phyloP scores from a whole-genome alignment of 495 filamentous ascomycete species.

The Tuber borchii region DNA sequence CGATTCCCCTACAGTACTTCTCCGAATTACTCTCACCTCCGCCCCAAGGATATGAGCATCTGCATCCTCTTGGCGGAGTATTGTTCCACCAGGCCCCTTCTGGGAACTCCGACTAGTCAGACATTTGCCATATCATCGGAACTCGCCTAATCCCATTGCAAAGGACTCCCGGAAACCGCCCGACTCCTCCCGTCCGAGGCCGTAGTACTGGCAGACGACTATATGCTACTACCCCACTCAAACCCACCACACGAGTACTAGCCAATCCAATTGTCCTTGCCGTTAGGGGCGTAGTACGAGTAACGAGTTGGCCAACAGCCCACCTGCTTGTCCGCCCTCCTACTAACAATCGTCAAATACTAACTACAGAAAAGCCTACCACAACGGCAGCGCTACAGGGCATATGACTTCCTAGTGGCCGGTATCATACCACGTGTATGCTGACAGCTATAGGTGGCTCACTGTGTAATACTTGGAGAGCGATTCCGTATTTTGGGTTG shows the following conservation, averaged over 20 bases:
- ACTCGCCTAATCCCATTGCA: too few species aligned
- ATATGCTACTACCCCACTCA: not conserved
- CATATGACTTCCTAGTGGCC: not conserved
- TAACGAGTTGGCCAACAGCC: not conserved
- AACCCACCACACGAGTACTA: not conserved
- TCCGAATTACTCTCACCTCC: too few species aligned
- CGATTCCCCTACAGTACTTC: too few species aligned
- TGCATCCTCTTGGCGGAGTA: too few species aligned
- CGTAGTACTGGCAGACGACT: too few species aligned
- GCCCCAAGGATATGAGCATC: too few species aligned
- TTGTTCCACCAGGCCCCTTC: too few species aligned
- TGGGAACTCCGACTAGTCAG: too few species aligned
- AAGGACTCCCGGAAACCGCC: too few species aligned
- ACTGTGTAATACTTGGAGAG: not conserved
- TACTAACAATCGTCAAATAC: not conserved
- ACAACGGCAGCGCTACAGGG: not conserved
- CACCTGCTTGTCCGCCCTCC: not conserved
- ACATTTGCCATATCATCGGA: too few species aligned
- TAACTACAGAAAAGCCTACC: not conserved
- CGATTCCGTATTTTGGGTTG: not conserved
- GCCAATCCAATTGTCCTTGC: too few species aligned
- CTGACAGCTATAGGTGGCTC: not conserved
- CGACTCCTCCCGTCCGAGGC: too few species aligned
- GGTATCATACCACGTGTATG: not conserved
- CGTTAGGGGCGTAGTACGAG: not conserved